phyloP scores from a whole-genome alignment of 2,329 filamentous ascomycete genomes.

The Emmonsiellopsis sp. region DNA sequence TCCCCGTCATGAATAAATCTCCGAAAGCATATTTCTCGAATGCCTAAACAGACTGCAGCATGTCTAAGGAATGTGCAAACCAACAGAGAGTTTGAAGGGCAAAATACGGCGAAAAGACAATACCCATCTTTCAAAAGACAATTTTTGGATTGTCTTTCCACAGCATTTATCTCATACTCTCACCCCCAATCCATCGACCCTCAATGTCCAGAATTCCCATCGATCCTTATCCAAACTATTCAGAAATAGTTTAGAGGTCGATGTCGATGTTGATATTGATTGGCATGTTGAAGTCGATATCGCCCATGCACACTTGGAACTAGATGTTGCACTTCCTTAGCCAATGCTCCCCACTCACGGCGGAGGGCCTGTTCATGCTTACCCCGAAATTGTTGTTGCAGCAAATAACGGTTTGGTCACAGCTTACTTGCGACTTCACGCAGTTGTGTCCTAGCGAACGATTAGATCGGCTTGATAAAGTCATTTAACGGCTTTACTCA shows the following conservation, averaged over 20 bases:
- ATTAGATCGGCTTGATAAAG: background rate
- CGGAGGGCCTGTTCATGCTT: background rate
- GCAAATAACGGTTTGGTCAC: constrained; percentile 10
- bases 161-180: too few species aligned
- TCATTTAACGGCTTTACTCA: background rate
- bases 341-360: background rate
- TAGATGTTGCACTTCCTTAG: background rate
- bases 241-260: constrained; percentile 2
- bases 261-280: constrained; percentile 10
- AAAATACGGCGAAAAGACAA: too few species aligned
- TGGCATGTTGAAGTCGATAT: constrained; percentile 14
- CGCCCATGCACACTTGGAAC: constrained; percentile 12
- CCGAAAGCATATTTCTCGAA: too few species aligned
- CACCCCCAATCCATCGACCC: too few species aligned
- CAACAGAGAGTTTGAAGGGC: too few species aligned
- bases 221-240: background rate
- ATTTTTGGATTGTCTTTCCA: too few species aligned
- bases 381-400: constrained; percentile 12
- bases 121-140: too few species aligned
- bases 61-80: too few species aligned
- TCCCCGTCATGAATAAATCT: too few species aligned
- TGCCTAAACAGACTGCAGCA: too few species aligned
- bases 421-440: constrained; percentile 6
- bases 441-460: constrained; percentile 7
- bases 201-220: too few species aligned